Evolutionary conservation across 805 yeast species (phyloP), one percentile per base, ranked within the genome.

Genomic region (Lachancea dasiensis): DNA sequence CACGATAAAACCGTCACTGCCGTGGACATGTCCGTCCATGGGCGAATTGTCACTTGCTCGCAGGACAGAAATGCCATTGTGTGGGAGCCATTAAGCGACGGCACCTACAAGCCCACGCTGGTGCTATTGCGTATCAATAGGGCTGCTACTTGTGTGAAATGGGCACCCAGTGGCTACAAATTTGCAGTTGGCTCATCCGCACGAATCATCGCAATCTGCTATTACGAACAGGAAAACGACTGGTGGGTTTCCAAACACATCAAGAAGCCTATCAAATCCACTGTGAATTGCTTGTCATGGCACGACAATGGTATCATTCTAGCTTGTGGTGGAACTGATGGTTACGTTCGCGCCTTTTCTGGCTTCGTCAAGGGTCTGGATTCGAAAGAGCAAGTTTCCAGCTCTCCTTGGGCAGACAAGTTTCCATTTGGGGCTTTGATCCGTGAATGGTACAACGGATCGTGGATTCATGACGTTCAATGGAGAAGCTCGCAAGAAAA

Each of bases 201-300:
- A 31, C 71, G 97, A 43, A 82, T 84, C 46, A 81, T 92, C 62
- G 96, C 97, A 7, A 84, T 92, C 34, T 92, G 98, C 68, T 92
- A 89, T 66, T 92, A 83, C 60, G 98, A 92, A 65, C 83, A 72
- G 45, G 96, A 87, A 53, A 92, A 90, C 61, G 95, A 92, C 60
- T 92, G 99, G 99, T 92, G 99, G 99, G 89, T 92, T 36, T 86
- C 97, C 10, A 90, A 90, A 64, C 98, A 90, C 66, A 82, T 92
- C 64, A 89, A 89, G 69, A 86, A 85, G 63, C 95, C 97, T n/a
- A 70, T 92, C 52, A 80, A 81, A 60, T 82, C 95, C 8, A 86
- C 97, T 22, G 73, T 89, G 49, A 71, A 89, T 48, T 70, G 83
- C 31, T 70, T 90, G 39, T 80, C 80, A 47, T 89, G 98, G 98